These are phyloP conservation scores for Populus hybrid DNA, from an alignment of 441 rosid species.

Conservation along the genomic window DNA sequence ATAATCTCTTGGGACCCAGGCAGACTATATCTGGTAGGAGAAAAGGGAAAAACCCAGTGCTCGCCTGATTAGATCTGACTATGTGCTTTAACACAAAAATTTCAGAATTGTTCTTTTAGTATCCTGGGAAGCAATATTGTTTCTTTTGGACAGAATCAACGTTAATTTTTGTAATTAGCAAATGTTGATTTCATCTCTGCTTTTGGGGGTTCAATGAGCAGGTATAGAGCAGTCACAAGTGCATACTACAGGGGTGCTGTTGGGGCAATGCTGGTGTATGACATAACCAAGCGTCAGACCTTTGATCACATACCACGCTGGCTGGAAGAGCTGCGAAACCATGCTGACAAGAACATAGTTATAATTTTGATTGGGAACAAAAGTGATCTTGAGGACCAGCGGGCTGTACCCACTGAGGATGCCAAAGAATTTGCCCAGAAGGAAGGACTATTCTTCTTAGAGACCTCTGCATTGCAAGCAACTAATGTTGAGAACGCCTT, in stretches of 20 bases:
- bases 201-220: conserved; percentile 27
- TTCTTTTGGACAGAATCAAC: background rate
- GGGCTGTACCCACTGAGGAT: conserved; percentile 73
- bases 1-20: background rate
- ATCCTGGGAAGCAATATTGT: no score
- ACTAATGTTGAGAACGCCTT: conserved; percentile 84
- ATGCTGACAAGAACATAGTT: conserved; percentile 67
- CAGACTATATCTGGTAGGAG: background rate
- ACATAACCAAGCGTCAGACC: conserved; percentile 51
- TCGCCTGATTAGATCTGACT: background rate
- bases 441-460: conserved; percentile 88
- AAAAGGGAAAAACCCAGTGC: background rate
- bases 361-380: conserved; percentile 92
- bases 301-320: conserved; percentile 59
- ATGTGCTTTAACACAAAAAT: background rate
- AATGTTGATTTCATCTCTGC: background rate
- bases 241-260: conserved; percentile 87
- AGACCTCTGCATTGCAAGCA: conserved; percentile 83
- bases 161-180: background rate
- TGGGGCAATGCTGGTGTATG: conserved; percentile 66
- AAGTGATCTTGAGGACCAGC: conserved; percentile 72
- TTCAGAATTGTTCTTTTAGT: background rate
- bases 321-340: conserved; percentile 57
- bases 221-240: conserved; percentile 79
- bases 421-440: conserved; percentile 81